phyloP scores from a whole-genome alignment of 139 green algal genomes.

The Micractinium sp. region DNA sequence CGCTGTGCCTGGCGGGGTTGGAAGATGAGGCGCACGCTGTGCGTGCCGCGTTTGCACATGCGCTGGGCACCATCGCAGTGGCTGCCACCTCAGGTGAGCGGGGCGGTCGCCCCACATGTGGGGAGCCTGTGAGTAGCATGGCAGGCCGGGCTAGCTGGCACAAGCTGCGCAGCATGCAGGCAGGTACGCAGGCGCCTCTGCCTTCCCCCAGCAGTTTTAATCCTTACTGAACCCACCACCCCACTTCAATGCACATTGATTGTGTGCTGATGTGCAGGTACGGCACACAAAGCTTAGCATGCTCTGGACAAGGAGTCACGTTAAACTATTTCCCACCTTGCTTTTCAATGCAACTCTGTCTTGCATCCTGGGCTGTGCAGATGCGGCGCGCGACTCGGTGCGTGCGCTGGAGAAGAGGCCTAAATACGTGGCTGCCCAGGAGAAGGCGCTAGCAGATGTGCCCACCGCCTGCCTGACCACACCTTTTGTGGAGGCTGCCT shows the following conservation, averaged over 20 bases:
- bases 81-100: slow-evolving; percentile 26
- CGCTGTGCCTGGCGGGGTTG: slow-evolving; percentile 53
- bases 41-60: slow-evolving; percentile 55
- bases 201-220: too few relatives aligned
- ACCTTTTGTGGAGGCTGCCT: slow-evolving; percentile 68
- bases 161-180: slow-evolving; percentile 26
- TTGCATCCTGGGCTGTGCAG: not conserved
- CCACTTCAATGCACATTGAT: not conserved
- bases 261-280: too few relatives aligned
- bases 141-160: not conserved
- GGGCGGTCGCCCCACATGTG: not conserved
- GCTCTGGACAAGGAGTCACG: too few relatives aligned
- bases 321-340: too few relatives aligned
- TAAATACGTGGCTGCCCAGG: slow-evolving; percentile 56
- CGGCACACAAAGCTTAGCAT: too few relatives aligned
- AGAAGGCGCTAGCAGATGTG: slow-evolving; percentile 49
- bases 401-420: slow-evolving; percentile 50
- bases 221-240: too few relatives aligned
- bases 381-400: slow-evolving; percentile 18
- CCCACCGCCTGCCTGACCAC: slow-evolving; percentile 57
- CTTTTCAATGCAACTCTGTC: too few relatives aligned
- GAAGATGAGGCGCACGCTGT: slow-evolving; percentile 48
- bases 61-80: slow-evolving; percentile 70
- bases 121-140: not conserved
- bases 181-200: not conserved